Base-by-base conservation (phyloP, 352 stramenopile species). In the Phytopythium ostracodes region DNA sequence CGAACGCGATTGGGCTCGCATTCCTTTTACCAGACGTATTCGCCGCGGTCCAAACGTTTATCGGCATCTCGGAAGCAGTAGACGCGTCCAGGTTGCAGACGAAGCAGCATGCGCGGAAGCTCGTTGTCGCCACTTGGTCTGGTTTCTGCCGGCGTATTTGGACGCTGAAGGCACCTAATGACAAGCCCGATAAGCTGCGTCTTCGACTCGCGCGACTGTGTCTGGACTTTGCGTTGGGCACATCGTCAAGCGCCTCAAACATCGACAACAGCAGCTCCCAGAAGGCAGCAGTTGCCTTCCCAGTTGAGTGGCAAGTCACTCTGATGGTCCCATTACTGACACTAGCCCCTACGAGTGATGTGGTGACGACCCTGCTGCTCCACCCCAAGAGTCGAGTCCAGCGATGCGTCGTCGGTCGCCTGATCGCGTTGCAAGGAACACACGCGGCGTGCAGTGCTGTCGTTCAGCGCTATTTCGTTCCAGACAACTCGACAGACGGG, bases 171-270 rank as follows among this genome's bases (percentile, higher is more conserved):
- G 46, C 74, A 10, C 51, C 53, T 18, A 31, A 12, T 29, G 59
- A 44, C 4, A 60, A 22, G n/a, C 54, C 36, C 22, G 22, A 59
- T 40, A 79, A 76, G 25, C 68, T 88, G 54, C 59, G 59, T 15
- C 64, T 79, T 31, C 81, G 79, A 20, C 65, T 88, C 2, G 43
- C 78, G 22, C 67, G 79, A 0, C 62, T 88, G 31, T 75, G 63
- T 36, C 73, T 88, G 36, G 75, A 88, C 51, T 88, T 88, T 65
- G 67, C 73, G 12, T 77, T 88, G 49, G 81, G 73, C 29, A 49
- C 60, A 7, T 52, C n/a, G 56, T 51, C 60, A 31, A 62, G 53
- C 20, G 7, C 22, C 14, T 20, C 42, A 66, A 66, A 43, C 63
- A n/a, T 18, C 46, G 42, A 14, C 40, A 59, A 36, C 24, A 27